Evolutionary conservation across 139 green algal species (phyloP).

Genomic region (Coelastrella sp.): DNA sequence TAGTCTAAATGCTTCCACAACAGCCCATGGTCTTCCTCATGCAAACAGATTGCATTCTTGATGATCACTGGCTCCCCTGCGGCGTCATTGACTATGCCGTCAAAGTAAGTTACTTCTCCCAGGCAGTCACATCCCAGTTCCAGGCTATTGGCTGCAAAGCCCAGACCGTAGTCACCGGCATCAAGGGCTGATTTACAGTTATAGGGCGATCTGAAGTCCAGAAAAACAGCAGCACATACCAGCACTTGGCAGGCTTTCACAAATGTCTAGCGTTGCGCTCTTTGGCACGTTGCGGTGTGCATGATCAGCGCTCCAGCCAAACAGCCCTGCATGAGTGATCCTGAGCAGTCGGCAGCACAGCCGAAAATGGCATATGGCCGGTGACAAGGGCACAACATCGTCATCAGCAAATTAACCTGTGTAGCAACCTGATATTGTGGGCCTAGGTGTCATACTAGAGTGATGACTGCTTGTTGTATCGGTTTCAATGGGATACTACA

Average conservation of each 20-base stretch:
- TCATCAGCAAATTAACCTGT: no score
- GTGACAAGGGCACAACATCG: no score
- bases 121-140: conserved; percentile 93
- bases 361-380: no score
- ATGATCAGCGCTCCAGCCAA: not conserved
- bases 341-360: no score
- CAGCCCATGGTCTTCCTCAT: conserved; percentile 91
- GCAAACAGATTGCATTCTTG: conserved; percentile 88
- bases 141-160: conserved; percentile 76
- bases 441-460: no score
- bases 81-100: conserved; percentile 79
- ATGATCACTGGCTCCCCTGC: conserved; percentile 70
- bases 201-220: conserved; percentile 66
- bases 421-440: no score
- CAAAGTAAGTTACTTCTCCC: conserved; percentile 89
- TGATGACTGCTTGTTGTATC: no score
- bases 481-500: no score
- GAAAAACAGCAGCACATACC: not conserved
- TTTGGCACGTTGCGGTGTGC: not conserved
- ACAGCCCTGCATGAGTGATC: no score
- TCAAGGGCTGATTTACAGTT: conserved; percentile 90
- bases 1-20: conserved; percentile 94
- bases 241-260: no score
- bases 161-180: conserved; percentile 73
- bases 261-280: no score